These are phyloP conservation scores for Chlamydomonas schloesseri DNA, from an alignment of 139 green algal genomes.

Conservation along the genomic window DNA sequence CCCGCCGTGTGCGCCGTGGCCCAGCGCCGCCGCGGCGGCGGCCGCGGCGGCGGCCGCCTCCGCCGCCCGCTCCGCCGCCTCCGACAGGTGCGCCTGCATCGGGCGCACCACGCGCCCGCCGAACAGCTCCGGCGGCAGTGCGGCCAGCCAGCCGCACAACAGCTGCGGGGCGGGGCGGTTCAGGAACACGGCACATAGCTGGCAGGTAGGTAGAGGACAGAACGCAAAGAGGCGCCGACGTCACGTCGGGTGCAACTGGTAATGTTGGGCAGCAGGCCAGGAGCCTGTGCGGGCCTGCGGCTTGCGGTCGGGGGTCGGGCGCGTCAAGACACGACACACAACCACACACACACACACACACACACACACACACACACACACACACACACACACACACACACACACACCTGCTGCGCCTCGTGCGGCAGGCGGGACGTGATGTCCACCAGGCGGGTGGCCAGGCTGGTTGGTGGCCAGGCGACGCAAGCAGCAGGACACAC, in stretches of 20 bases:
- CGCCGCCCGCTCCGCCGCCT: slow-evolving; percentile 8
- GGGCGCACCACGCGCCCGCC: slow-evolving; percentile 68
- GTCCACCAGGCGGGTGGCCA: not conserved
- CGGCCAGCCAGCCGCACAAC: slow-evolving; percentile 59
- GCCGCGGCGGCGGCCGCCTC: not conserved
- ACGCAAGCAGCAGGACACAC: too few species aligned
- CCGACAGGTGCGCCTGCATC: slow-evolving; percentile 65
- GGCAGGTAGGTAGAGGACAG: not conserved
- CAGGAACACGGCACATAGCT: not conserved
- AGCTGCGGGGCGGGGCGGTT: slow-evolving; percentile 22
- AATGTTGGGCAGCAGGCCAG: too few species aligned
- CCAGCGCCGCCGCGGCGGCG: slow-evolving; percentile 5
- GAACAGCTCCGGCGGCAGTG: slow-evolving; percentile 72
- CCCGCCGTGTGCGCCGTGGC: not conserved
- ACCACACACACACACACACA: too few species aligned
- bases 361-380: too few species aligned
- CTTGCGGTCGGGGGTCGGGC: too few species aligned
- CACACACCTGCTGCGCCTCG: slow-evolving; percentile 6
- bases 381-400: too few species aligned
- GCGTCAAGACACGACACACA: too few species aligned
- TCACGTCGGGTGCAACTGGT: too few species aligned
- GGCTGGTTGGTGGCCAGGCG: not conserved
- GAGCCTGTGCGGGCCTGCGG: too few species aligned
- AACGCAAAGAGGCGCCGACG: too few species aligned
- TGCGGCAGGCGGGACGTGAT: not conserved